phyloP scores from a whole-genome alignment of 495 filamentous ascomycete genomes.

The Hyaloscypha bicolor region DNA sequence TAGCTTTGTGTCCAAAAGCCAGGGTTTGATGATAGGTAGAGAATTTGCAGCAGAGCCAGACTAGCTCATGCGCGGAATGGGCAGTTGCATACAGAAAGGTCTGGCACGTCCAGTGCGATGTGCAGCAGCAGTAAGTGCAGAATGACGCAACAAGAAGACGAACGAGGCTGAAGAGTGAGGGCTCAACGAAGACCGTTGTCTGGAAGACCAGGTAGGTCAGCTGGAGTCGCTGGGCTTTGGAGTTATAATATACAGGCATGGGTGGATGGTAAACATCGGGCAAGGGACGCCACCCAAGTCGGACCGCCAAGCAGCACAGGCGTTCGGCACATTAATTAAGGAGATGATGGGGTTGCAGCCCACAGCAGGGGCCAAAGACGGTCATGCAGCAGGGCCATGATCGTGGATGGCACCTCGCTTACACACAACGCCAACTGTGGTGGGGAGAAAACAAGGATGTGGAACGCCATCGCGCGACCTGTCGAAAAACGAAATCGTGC shows the following conservation, averaged over 20 bases:
- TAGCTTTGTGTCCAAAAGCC: background rate
- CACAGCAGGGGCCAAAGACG: constrained; percentile 20
- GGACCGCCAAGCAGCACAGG: constrained; percentile 22
- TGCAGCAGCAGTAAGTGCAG: constrained; percentile 18
- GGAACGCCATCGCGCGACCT: constrained; percentile 26
- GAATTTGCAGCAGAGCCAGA: background rate
- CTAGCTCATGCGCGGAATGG: constrained; percentile 22
- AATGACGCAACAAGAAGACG: constrained; percentile 23
- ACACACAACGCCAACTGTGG: constrained; percentile 6
- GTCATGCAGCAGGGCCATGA: constrained; percentile 29
- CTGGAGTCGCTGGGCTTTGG: constrained; percentile 26
- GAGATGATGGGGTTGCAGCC: constrained; percentile 30
- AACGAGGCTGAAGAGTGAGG: constrained; percentile 29
- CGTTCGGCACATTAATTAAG: constrained; percentile 36
- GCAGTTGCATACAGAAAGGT: constrained; percentile 28
- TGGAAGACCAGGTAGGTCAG: constrained; percentile 31
- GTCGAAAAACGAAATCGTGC: constrained; percentile 18
- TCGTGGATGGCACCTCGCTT: constrained; percentile 31
- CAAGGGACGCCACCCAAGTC: constrained; percentile 9
- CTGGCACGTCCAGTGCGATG: constrained; percentile 9
- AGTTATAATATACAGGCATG: constrained; percentile 35
- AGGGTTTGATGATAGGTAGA: constrained; percentile 3
- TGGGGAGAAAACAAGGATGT: constrained; percentile 19
- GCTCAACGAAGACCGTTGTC: constrained; percentile 25
- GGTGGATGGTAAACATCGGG: constrained; percentile 29